Percentiles rank a stretch among this genome's conserved stretches.
These are phyloP conservation scores for Cutaneotrichosporon spelunceum DNA, from an alignment of 1,284 basidiomycete species.

Conservation along the genomic window DNA sequence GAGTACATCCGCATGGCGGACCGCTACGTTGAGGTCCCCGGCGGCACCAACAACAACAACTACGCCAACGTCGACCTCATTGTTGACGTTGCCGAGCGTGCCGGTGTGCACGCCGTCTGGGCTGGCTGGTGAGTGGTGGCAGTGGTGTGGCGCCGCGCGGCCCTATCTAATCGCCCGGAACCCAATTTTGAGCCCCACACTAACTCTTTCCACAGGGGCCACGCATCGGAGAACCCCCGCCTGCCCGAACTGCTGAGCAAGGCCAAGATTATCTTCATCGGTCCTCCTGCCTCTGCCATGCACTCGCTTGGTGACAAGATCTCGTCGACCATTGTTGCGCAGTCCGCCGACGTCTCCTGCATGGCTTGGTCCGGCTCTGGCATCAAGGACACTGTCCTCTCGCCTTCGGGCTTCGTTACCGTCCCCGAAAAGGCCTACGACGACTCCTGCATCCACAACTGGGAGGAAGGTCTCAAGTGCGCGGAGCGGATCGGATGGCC, in stretches of 20 bases:
- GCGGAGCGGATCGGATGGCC: conserved; percentile 93
- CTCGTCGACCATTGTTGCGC: conserved; percentile 97
- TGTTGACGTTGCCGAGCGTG: conserved; percentile 94
- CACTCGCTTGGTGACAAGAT: conserved; percentile 99
- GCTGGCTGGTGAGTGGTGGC: conserved; percentile 74
- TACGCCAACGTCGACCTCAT: conserved; percentile 99
- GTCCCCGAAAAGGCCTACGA: conserved; percentile 90
- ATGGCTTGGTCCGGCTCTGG: conserved; percentile 99
- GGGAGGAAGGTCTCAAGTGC: conserved; percentile 80
- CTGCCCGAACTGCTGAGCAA: conserved; percentile 92
- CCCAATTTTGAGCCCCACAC: conserved; percentile 3
- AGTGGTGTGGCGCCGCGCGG: background rate
- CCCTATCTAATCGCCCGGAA: conserved; percentile 10
- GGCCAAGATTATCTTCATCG: conserved; percentile 98
- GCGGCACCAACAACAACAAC: conserved; percentile 99
- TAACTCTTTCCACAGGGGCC: conserved; percentile 59
- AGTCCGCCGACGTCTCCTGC: conserved; percentile 94
- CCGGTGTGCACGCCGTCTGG: conserved; percentile 98
- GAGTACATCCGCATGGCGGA: conserved; percentile 99
- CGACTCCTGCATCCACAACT: conserved; percentile 82
- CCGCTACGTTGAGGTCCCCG: conserved; percentile 97
- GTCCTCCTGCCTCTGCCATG: conserved; percentile 98
- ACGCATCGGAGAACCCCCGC: conserved; percentile 98
- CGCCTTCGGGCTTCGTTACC: conserved; percentile 84
- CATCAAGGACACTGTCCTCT: conserved; percentile 82